Evolutionary conservation across 345 rosid species (phyloP), one percentile per base, ranked within the genome.

Genomic region (Moricandia moricandioides): DNA sequence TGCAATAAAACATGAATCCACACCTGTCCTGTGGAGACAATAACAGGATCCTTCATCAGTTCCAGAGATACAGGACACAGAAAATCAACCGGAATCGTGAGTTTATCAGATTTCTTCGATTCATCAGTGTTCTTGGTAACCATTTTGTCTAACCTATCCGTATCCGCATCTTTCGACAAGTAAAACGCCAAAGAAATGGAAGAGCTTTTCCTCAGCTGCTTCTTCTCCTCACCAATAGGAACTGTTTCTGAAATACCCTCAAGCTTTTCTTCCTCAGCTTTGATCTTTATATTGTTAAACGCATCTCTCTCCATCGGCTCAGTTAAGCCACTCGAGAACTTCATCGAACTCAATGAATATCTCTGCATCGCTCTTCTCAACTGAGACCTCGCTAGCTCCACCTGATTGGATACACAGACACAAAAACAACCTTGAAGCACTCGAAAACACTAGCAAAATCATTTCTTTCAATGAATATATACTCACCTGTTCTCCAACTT

Each of bases 31-130:
- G 98, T 92, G 65, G 97, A 84, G 11, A 95, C 98, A 61, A 90
- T 90, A 55, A 90, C 99, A 65, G 99, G 99, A 82, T 95, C 97
- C 76, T 94, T 90, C 98, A 95, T 90, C 62, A 92, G 74, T 71
- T 95, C 99, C 72, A 95, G 78, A 5, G 98, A 90, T 11, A 95
- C 90, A 3, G 99, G 96, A 77, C 99, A 95, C 13, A 89, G 84
- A 73, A 85, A 95, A 83, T 95, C 99, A 24, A 75, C 88, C 3
- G 98, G 99, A 51, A 89, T 83, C 52, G 81, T 13, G 71, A 81
- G 73, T 43, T 86, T 77, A 69, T 88, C 87, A 26, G 87, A 54
- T 59, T 86, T 90, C 84, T 86, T 86, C 8, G 80, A 66, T 71
- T 86, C 92, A 11, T 83, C 88, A 9, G 75, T 33, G 66, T 75